Percentiles rank a stretch among this genome's conserved stretches.
phyloP scores from a whole-genome alignment of 2,329 filamentous ascomycete species.

The Paraconiothyrium brasiliense region DNA sequence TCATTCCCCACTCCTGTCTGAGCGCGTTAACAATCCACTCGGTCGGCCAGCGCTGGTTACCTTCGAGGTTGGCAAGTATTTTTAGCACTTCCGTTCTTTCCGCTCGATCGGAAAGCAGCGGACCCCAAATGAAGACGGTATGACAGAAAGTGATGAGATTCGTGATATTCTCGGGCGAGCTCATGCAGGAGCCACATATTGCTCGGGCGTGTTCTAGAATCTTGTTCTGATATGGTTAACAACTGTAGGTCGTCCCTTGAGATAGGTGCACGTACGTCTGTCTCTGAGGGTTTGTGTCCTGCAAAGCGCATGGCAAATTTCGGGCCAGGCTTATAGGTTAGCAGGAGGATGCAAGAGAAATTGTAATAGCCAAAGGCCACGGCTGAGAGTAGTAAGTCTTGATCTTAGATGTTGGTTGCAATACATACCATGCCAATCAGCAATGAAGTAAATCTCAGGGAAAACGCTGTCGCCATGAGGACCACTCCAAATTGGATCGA shows the following conservation, averaged over 20 bases:
- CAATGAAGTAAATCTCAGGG: slow-evolving; percentile 39
- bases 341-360: slow-evolving; percentile 41
- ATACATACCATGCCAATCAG: slow-evolving; percentile 43
- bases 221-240: slow-evolving; percentile 31
- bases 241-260: slow-evolving; percentile 17
- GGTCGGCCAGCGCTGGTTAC: slow-evolving; percentile 40
- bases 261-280: slow-evolving; percentile 29
- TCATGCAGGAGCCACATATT: slow-evolving; percentile 17
- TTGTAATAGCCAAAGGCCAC: slow-evolving; percentile 40
- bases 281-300: slow-evolving; percentile 25
- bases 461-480: slow-evolving; percentile 27
- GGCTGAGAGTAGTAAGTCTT: slow-evolving; percentile 19
- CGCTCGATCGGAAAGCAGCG: slow-evolving; percentile 28
- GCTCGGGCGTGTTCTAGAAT: slow-evolving; percentile 12
- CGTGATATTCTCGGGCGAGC: slow-evolving; percentile 4
- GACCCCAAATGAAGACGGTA: slow-evolving; percentile 22
- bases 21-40: slow-evolving; percentile 42
- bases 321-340: slow-evolving; percentile 41
- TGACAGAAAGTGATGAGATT: slow-evolving; percentile 17
- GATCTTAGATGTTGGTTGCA: too few relatives aligned
- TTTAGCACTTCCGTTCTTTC: slow-evolving; percentile 35
- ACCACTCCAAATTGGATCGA: slow-evolving; percentile 42
- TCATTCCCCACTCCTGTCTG: slow-evolving; percentile 36
- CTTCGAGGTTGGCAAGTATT: slow-evolving; percentile 36
- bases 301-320: slow-evolving; percentile 37